Evolutionary conservation across 768 basidiomycete species (phyloP).

Genomic region (Hygrophoropsis aurantiaca): DNA sequence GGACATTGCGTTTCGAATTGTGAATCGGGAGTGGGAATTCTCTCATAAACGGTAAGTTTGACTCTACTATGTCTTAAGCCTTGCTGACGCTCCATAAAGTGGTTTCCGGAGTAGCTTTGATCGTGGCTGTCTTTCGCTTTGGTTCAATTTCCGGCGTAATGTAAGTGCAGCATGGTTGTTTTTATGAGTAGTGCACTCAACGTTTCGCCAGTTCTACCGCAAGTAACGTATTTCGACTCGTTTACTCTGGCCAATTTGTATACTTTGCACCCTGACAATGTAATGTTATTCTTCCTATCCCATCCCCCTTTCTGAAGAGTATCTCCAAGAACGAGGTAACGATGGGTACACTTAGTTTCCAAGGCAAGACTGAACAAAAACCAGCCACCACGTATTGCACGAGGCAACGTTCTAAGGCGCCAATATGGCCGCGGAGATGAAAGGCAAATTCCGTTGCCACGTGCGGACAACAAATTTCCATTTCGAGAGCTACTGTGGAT

Average conservation of each 20-base stretch:
- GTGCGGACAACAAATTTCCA: conserved; percentile 8
- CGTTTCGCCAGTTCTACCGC: conserved; percentile 66
- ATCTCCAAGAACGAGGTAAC: background rate
- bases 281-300: conserved; percentile 22
- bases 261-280: conserved; percentile 19
- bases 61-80: no score
- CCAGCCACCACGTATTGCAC: no score
- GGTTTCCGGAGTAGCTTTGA: conserved; percentile 98
- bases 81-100: no score
- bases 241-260: conserved; percentile 21
- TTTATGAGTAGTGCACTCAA: conserved; percentile 14
- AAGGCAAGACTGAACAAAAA: no score
- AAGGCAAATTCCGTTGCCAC: conserved; percentile 3
- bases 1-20: conserved; percentile 97
- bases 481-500: conserved; percentile 9
- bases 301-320: conserved; percentile 13
- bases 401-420: conserved; percentile 1
- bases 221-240: conserved; percentile 45
- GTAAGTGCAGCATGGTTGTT: conserved; percentile 47
- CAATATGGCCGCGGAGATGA: conserved; percentile 6
- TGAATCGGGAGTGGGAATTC: conserved; percentile 98
- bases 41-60: conserved; percentile 90
- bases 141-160: conserved; percentile 95
- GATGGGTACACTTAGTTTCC: no score
- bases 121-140: conserved; percentile 90